Evolutionary conservation across 2,329 filamentous ascomycete species (phyloP).

Genomic region (Escovopsis weberi): DNA sequence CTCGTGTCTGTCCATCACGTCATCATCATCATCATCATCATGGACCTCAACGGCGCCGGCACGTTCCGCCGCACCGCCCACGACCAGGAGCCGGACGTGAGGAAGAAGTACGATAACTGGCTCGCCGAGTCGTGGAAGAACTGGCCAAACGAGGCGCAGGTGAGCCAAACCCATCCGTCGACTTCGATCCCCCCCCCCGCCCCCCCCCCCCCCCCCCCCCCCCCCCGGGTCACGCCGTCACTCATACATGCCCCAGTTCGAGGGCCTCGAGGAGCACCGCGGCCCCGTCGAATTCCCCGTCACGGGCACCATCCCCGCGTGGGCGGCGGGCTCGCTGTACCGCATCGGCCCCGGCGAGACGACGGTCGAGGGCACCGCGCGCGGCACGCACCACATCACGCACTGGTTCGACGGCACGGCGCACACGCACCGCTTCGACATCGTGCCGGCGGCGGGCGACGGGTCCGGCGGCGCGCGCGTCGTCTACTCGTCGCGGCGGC

Average conservation of each 20-base stretch:
- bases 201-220: not conserved
- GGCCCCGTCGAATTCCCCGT: conserved; percentile 49
- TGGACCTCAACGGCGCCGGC: conserved; percentile 15
- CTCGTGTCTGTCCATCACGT: not conserved
- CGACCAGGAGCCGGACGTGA: conserved; percentile 14
- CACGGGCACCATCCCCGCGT: conserved; percentile 52
- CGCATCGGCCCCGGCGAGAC: conserved; percentile 59
- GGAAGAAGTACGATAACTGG: conserved; percentile 13
- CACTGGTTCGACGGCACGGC: conserved; percentile 78
- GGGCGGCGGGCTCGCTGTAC: conserved; percentile 57
- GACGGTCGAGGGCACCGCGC: conserved; percentile 41
- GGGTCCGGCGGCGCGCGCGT: conserved; percentile 25
- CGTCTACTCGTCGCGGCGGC: conserved; percentile 56
- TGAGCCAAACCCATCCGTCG: conserved; percentile 12
- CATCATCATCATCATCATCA: conserved; percentile 3
- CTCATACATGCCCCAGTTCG: conserved; percentile 37
- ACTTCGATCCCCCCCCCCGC: not conserved
- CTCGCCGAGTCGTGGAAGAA: conserved; percentile 21
- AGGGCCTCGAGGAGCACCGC: conserved; percentile 49
- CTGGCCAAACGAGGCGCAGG: conserved; percentile 35
- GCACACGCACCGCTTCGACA: conserved; percentile 58
- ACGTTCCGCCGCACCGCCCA: conserved; percentile 14
- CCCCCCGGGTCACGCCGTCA: not conserved
- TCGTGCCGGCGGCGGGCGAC: conserved; percentile 27
- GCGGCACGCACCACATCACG: conserved; percentile 44